Conservation (phyloP, 306 rosid species). For the Rosa chinensis region DNA sequence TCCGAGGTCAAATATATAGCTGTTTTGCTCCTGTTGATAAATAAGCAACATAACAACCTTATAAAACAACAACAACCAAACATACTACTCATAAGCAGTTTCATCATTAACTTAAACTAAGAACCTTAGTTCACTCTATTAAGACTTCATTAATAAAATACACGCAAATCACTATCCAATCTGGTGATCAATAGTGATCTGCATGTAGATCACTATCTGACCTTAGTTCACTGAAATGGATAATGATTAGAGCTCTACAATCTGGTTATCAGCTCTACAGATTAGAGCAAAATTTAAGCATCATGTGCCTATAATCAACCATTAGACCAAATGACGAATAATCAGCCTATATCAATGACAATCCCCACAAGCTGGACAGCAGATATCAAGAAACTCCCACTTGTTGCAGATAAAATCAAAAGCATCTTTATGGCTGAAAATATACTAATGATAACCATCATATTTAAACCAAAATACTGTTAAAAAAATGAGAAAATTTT, state of each 20-base stretch:
- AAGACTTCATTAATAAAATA: background rate
- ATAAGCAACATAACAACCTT: background rate
- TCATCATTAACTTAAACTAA: background rate
- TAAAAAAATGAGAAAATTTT: background rate
- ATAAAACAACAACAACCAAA: slow-evolving; percentile 11
- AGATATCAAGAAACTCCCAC: background rate
- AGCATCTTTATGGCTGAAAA: background rate
- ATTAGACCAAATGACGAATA: background rate
- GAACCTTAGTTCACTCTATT: background rate
- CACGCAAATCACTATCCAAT: background rate
- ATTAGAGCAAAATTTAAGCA: background rate
- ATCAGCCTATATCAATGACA: background rate
- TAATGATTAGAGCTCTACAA: background rate
- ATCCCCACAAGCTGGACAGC: background rate
- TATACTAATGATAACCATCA: background rate
- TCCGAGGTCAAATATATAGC: slow-evolving; percentile 61
- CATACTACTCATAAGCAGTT: slow-evolving; percentile 8
- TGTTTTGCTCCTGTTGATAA: slow-evolving; percentile 56
- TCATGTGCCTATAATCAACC: background rate
- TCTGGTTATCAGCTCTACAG: background rate
- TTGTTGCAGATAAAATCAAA: background rate
- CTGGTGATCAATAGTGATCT: background rate
- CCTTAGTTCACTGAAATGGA: too few species aligned
- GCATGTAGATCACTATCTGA: background rate
- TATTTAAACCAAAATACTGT: background rate